Percentiles rank a stretch among this genome's conserved stretches.
These are phyloP conservation scores for Neocatenulostroma microsporum DNA, from an alignment of 2,329 filamentous ascomycete species.

Conservation along the genomic window DNA sequence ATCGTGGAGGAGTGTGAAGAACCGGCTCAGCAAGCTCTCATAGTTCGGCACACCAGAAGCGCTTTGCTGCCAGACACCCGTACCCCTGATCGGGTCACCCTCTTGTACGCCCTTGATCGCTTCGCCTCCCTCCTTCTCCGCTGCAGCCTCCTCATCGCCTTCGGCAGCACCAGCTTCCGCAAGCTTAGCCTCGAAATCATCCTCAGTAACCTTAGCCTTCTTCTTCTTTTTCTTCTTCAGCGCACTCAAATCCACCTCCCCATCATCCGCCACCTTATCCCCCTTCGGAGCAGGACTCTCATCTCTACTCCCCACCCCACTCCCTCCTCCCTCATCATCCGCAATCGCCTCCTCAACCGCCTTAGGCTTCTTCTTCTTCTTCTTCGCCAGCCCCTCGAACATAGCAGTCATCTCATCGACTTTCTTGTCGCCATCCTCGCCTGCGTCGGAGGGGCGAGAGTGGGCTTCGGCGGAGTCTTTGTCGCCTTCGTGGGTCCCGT, in stretches of 20 bases:
- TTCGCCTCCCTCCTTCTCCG: conserved; percentile 28
- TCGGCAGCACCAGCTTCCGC: conserved; percentile 48
- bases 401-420: conserved; percentile 32
- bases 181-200: conserved; percentile 61
- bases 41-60: conserved; percentile 72
- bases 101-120: conserved; percentile 36
- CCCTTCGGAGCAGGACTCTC: conserved; percentile 43
- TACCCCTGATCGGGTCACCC: conserved; percentile 79
- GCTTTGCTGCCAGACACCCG: conserved; percentile 83
- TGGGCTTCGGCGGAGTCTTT: conserved; percentile 79
- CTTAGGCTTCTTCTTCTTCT: conserved; percentile 64
- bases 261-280: conserved; percentile 47
- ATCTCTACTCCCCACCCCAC: conserved; percentile 31
- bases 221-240: conserved; percentile 90
- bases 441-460: conserved; percentile 33
- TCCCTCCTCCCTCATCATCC: conserved; percentile 29
- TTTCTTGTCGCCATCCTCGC: conserved; percentile 21
- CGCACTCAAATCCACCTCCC: conserved; percentile 56
- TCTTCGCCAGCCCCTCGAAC: conserved; percentile 39
- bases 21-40: conserved; percentile 75
- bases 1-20: conserved; percentile 89
- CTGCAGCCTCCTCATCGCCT: conserved; percentile 47
- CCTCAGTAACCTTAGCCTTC: conserved; percentile 49
- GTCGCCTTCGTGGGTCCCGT: conserved; percentile 58
- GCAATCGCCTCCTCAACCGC: conserved; percentile 16